A percentile compares a stretch with the other conserved stretches of the same genome.
Evolutionary conservation across 2,329 filamentous ascomycete species (phyloP).

Genomic region (Trichoderma citrinoviride): DNA sequence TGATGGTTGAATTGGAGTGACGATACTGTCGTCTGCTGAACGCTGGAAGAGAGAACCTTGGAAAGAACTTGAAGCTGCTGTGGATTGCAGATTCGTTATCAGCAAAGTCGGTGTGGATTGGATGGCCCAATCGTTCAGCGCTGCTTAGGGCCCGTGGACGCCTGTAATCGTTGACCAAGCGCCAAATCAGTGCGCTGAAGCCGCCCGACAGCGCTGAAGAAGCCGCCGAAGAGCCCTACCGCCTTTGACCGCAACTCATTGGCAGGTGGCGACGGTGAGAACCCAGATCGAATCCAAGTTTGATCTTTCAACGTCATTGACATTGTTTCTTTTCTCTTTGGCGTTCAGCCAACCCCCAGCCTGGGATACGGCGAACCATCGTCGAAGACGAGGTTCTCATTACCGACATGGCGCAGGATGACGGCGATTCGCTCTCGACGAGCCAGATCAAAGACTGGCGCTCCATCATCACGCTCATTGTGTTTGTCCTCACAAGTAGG

Average conservation of each 20-base stretch:
- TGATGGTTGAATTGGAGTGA: background rate
- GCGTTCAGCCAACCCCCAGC: background rate
- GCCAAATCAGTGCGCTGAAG: background rate
- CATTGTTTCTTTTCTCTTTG: background rate
- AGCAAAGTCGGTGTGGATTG: background rate
- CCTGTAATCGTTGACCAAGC: background rate
- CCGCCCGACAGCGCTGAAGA: background rate
- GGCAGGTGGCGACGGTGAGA: background rate
- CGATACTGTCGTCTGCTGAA: background rate
- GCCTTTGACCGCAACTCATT: background rate
- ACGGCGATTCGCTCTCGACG: conserved; percentile 23
- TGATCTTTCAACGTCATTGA: background rate
- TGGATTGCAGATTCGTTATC: too few relatives aligned
- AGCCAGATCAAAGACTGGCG: conserved; percentile 59
- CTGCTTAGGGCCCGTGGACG: background rate
- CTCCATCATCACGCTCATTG: conserved; percentile 67
- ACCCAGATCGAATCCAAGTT: background rate
- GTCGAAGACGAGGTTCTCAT: background rate
- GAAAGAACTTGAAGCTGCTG: too few relatives aligned
- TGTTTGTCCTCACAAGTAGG: conserved; percentile 69
- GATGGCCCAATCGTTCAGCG: background rate
- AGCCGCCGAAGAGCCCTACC: background rate
- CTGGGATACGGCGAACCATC: background rate
- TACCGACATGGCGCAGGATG: background rate
- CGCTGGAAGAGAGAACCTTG: background rate